Base-by-base conservation (phyloP, 345 rosid genomes). In the Pugionium dolabratum region DNA sequence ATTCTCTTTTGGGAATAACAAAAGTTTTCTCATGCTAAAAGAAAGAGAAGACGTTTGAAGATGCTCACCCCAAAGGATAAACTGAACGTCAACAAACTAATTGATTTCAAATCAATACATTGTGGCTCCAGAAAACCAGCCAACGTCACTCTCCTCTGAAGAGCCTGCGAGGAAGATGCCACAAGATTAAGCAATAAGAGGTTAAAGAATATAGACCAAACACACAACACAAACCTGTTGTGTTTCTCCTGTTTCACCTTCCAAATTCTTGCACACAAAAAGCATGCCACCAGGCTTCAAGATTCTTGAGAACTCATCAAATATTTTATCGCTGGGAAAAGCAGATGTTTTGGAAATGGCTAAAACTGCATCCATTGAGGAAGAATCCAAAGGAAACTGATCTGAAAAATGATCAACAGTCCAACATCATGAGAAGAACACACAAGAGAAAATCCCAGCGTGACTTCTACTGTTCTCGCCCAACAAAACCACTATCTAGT, bases 91-190 rank as follows among this genome's bases (percentile, higher is more conserved):
- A 78, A 48, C 10, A 61, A 57, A 41, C 10, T 53, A 54, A 51
- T 25, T 3, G 86, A 72, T 66, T 86, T 82, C 66, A 76, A 69
- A 62, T 81, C 85, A 64, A 83, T 58, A 67, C 30, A 66, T 32
- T 81, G 79, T n/a, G 80, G 78, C 56, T 88, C 95, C 44, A 78
- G 41, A 80, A 84, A 94, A 25, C 97, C 99, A 34, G 83, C 82
- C 58, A 91, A 76, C 29, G 88, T 68, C 74, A 91, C 76, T 54
- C 79, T 86, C 54, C 83, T 84, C 76, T 84, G 83, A 59, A 87
- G 61, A 39, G 62, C 81, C 95, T 90, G 77, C 74, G 71, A 62
- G 65, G 61, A 45, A 72, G 62, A 7, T 2, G 35, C 25, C 31
- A 44, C 53, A 28, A 69, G 63, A 54, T 47, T 7, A 51, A n/a